Evolutionary conservation across 805 yeast genomes (phyloP), one percentile per base, ranked within the genome.

Genomic region (Ogataea pignaliae): DNA sequence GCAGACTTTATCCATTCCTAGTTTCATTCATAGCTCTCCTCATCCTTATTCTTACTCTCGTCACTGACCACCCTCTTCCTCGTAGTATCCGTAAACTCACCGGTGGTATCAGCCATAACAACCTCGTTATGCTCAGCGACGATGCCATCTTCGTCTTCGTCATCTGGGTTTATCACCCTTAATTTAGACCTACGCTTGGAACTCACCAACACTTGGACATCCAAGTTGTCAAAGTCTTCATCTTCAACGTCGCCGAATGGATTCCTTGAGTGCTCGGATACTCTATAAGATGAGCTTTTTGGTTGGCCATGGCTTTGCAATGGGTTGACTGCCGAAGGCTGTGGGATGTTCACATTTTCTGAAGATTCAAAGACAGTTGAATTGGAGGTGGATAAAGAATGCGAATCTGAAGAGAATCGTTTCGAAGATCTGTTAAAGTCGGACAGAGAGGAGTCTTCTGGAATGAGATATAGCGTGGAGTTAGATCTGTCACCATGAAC

Each of bases 201-300:
- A 47, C 85, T 76, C 8, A 84, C 88, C 47, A 84, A 62, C 9
- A 84, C 84, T 60, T 84, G 90, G 2, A 82, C 90, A 50, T 84
- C 89, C 51, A 81, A 56, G 29, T 70, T 67, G 15, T 70, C 71
- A 43, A 77, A 72, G 12, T 72, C 63, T 16, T 71, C 70, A 32
- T 68, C 72, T 18, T 62, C 69, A 40, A 59, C 35, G 39, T 56
- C 46, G 35, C 42, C 42, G 36, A 39, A 35, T 15, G 52, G 42
- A 28, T 39, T 17, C 33, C 42, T 26, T 33, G 37, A 7, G 39
- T 44, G 38, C 46, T 42, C 45, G 51, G 48, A 47, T 45, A 45
- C 11, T 47, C 42, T 26, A 45, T 30, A 4, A 10, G 31, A 15
- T 37, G 28, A 28, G 13, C 15, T 15, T 17, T n/a, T 15, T 16